Conservation (phyloP, 2,329 filamentous ascomycete species). For the Westerdykella ornata region DNA sequence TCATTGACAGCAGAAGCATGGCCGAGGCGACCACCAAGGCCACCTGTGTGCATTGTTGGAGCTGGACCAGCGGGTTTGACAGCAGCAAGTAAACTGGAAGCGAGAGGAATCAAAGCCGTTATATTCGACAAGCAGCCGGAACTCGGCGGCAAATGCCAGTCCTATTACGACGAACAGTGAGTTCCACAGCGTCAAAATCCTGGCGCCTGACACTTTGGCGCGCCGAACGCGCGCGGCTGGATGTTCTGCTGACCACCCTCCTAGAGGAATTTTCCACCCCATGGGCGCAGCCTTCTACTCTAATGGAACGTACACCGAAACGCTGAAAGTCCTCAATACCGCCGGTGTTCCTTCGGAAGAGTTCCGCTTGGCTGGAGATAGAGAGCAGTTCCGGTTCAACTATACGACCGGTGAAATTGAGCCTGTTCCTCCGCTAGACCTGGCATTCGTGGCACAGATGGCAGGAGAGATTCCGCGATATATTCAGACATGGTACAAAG, state of each 20-base stretch:
- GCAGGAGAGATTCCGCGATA: slow-evolving; percentile 33
- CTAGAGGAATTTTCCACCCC: slow-evolving; percentile 35
- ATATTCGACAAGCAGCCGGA: slow-evolving; percentile 33
- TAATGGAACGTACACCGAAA: slow-evolving; percentile 33
- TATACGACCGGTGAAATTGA: slow-evolving; percentile 24
- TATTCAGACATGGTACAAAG: slow-evolving; percentile 25
- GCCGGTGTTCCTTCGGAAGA: slow-evolving; percentile 27
- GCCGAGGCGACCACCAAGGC: slow-evolving; percentile 19
- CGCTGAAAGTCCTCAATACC: slow-evolving; percentile 30
- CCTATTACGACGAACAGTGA: slow-evolving; percentile 35
- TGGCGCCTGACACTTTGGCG: slow-evolving; percentile 3
- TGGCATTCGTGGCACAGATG: slow-evolving; percentile 19
- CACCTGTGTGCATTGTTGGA: slow-evolving; percentile 35
- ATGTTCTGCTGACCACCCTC: slow-evolving; percentile 26
- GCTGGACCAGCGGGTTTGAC: slow-evolving; percentile 35
- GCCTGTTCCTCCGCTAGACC: slow-evolving; percentile 16
- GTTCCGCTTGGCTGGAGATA: slow-evolving; percentile 29
- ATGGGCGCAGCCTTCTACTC: slow-evolving; percentile 37
- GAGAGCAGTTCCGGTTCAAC: slow-evolving; percentile 32
- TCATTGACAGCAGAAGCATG: slow-evolving; percentile 21
- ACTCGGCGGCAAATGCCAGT: slow-evolving; percentile 35
- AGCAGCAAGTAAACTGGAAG: slow-evolving; percentile 28
- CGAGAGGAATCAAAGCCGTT: slow-evolving; percentile 32
- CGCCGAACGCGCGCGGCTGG: slow-evolving; percentile 14
- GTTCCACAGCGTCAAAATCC: slow-evolving; percentile 10